Evolutionary conservation across 352 stramenopile species (phyloP).

Genomic region (Pythium folliculosum): DNA sequence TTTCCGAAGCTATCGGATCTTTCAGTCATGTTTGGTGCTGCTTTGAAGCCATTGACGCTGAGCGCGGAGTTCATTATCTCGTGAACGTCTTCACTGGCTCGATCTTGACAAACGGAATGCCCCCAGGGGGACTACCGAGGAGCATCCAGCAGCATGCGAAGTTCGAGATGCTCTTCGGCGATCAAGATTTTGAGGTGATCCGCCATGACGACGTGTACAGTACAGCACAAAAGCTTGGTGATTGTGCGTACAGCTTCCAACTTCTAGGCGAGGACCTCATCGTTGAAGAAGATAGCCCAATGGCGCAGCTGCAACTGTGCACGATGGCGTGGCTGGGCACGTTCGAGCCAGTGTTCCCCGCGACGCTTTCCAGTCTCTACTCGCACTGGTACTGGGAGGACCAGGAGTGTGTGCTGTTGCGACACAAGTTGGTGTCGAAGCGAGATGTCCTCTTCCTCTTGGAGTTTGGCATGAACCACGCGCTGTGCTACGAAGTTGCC

Average conservation of each 20-base stretch:
- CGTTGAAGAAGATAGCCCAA: neutral
- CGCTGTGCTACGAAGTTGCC: slow-evolving; percentile 5
- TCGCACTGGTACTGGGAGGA: slow-evolving; percentile 13
- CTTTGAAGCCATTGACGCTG: slow-evolving; percentile 6
- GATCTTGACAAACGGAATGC: neutral
- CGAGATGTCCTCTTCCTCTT: neutral
- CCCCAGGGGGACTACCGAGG: neutral
- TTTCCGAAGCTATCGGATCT: neutral
- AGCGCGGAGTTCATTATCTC: neutral
- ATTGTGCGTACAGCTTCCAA: neutral
- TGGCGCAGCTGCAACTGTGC: neutral
- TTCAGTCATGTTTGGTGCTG: neutral
- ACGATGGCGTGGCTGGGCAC: neutral
- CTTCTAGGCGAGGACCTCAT: neutral
- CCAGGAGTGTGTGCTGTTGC: slow-evolving; percentile 1
- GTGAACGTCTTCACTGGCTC: slow-evolving; percentile 2
- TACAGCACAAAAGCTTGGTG: neutral
- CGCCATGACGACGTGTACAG: neutral
- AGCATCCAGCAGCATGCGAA: neutral
- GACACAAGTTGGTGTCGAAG: neutral
- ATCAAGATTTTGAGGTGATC: slow-evolving; percentile 15
- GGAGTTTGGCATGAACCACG: neutral
- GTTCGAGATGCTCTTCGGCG: slow-evolving; percentile 2
- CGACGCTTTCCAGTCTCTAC: neutral
- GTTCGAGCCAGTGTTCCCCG: neutral